Base-by-base conservation (phyloP, 106 monocot species). In the Apostasia shenzhenica region DNA sequence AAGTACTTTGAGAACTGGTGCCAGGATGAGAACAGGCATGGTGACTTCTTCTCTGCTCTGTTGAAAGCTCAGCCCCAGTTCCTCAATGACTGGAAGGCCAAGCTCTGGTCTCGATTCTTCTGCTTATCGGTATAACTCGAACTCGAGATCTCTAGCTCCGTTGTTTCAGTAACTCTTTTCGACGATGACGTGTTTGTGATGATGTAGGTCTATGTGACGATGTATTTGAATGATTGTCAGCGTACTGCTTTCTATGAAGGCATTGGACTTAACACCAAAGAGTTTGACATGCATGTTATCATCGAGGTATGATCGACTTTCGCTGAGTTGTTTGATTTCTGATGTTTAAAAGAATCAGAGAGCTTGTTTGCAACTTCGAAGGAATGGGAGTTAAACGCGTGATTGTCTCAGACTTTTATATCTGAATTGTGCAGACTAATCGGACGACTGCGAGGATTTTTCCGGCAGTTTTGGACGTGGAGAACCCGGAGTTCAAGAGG, bases 1-100 rank as follows among this genome's bases (percentile, higher is more conserved):
- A 92, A 90, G 79, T 92, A 90, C 72, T 99, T 99, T 63, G 97
- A 99, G 85, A 99, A 92, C 79, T 99, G 97, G 97, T 99, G 91
- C 67, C 97, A 97, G 69, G 97, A 97, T 76, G 97, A 97, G 86
- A 97, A 92, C 89, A 73, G 97, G 67, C 97, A 97, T 60, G 97
- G 97, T 0, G 97, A 97, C 57, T 97, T 97, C 79, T 87, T 97
- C 84, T 89, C 97, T 37, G 97, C 97, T 52, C 63, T 97, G 87
- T 11, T 97, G 54, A 97, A 97, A 74, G 92, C 97, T n/a, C 97
- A 97, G 68, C 97, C 92, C 14, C 92, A 92, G 75, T 89, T 97
- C 84, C 84, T 97, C 49, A 97, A 92, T 73, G 97, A 97, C 82
- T 97, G 97, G 97, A 92, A 92, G 85, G 97, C 97, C 2, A 97